Percentiles rank a stretch among this genome's conserved stretches.
These are phyloP conservation scores for Botrytis porri DNA, from an alignment of 2,329 filamentous ascomycete species.

Conservation along the genomic window DNA sequence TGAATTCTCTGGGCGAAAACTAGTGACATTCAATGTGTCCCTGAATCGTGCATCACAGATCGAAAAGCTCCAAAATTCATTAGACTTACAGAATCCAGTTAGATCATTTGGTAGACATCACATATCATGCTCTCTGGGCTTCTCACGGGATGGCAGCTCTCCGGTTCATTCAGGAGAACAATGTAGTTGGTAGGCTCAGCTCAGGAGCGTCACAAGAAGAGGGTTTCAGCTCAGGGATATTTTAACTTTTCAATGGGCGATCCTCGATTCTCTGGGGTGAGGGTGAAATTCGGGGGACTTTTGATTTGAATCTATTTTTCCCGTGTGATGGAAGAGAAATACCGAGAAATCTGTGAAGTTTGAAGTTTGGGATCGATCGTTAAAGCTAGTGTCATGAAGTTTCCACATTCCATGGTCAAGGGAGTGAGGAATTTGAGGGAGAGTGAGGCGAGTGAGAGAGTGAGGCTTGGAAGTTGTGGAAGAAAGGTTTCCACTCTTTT, in stretches of 20 bases:
- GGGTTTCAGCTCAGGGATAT: slow-evolving; percentile 11
- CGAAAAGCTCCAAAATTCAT: not conserved
- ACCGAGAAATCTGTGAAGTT: not conserved
- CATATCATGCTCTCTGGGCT: not conserved
- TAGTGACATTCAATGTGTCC: not conserved
- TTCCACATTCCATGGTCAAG: slow-evolving; percentile 9
- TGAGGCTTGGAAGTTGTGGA: not conserved
- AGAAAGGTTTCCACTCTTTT: not conserved
- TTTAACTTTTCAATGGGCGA: not conserved
- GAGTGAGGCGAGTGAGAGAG: not conserved
- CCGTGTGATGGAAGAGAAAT: not conserved
- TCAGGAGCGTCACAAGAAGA: not conserved
- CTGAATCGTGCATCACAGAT: not conserved
- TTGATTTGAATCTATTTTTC: not conserved
- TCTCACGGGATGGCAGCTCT: not conserved
- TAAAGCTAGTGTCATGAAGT: not conserved
- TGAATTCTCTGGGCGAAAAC: not conserved
- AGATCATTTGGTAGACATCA: not conserved
- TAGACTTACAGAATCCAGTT: not conserved
- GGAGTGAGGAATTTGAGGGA: not conserved
- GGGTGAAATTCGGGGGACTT: not conserved
- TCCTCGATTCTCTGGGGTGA: not conserved
- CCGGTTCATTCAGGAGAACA: not conserved
- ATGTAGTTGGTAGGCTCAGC: not conserved
- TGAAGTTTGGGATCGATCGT: not conserved